phyloP scores from a whole-genome alignment of 1,139 yeast genomes.

The Geotrichum citri-aurantii region DNA sequence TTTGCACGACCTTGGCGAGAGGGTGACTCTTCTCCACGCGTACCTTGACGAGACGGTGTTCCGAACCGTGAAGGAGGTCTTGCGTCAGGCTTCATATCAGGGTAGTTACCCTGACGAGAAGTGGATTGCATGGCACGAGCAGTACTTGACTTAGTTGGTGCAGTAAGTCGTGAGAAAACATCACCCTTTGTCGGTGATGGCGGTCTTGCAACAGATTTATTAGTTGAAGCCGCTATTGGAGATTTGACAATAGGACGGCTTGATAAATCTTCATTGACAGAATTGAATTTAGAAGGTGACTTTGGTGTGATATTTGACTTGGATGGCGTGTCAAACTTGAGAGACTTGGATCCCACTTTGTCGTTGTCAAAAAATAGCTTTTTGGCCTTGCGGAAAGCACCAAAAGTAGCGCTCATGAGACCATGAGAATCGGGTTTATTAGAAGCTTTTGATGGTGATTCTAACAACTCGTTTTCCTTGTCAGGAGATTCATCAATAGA shows the following conservation, averaged over 20 bases:
- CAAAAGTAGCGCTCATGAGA: constrained; percentile 13
- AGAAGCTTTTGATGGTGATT: not conserved
- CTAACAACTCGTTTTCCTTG: not conserved
- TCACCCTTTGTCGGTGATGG: constrained; percentile 3
- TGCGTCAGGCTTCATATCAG: not conserved
- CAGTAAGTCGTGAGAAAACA: constrained; percentile 8
- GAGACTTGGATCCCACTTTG: not conserved
- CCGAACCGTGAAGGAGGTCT: not conserved
- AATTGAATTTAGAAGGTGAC: constrained; percentile 3
- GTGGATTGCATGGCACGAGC: constrained; percentile 2
- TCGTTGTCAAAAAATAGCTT: constrained; percentile 14
- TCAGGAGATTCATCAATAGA: not conserved
- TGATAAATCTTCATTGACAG: not conserved
- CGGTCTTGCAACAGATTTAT: not conserved
- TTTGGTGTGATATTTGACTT: constrained; percentile 1
- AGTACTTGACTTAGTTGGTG: constrained; percentile 12
- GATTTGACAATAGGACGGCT: not conserved
- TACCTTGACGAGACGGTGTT: constrained; percentile 1
- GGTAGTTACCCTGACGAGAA: constrained; percentile 1
- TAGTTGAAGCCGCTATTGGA: not conserved
- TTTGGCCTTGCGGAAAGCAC: constrained; percentile 18
- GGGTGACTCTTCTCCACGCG: not conserved
- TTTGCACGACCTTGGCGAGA: not conserved
- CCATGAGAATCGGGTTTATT: not conserved
- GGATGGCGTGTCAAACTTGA: constrained; percentile 1